Base-by-base conservation (phyloP, 768 basidiomycete species). In the Boletus speciosus region DNA sequence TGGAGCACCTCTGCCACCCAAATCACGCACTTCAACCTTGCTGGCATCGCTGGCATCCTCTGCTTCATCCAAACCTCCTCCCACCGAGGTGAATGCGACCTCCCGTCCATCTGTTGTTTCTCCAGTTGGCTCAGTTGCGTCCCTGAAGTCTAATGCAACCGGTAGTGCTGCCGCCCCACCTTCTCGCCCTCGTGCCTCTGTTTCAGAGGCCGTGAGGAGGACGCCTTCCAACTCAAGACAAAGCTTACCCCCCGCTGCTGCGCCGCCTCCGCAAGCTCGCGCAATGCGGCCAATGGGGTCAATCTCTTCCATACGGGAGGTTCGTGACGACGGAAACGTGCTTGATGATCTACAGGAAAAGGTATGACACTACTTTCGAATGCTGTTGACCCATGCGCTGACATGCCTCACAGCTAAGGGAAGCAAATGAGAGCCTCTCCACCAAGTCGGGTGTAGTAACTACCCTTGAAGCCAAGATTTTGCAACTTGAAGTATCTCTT, bases 231-330 rank as follows among this genome's bases (percentile, higher is more conserved):
- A 72, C 25, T 72, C 80, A 23, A 74, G 77, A 34, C 72, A 74
- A 52, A 81, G 72, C 61, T 54, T 80, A 36, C 61, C 73, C 12
- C 62, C 59, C 16, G 46, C 50, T 21, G 43, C 56, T 19, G 56
- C 31, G 16, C 61, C 71, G 21, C 61, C 67, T n/a, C 46, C 66
- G 8, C 64, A 73, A 14, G 52, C 79, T 27, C 80, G 74, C 51
- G 56, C 81, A 39, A 67, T 79, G 51, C 76, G 81, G 16, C 69
- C 80, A 29, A 62, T 81, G 37, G 73, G 76, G 25, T 90, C 89
- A 14, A 83, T 90, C 45, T 79, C 86, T n/a, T 89, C 89, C 9
- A 83, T 90, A 54, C 79, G 77, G 54, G 90, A 90, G 61, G 74
- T 85, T 16, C 81, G 79, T 56, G 85, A 84, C 57, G 83, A 84